Base-by-base conservation (phyloP, 192 early-diverging fungal genomes). In the Coemansia sp. region DNA sequence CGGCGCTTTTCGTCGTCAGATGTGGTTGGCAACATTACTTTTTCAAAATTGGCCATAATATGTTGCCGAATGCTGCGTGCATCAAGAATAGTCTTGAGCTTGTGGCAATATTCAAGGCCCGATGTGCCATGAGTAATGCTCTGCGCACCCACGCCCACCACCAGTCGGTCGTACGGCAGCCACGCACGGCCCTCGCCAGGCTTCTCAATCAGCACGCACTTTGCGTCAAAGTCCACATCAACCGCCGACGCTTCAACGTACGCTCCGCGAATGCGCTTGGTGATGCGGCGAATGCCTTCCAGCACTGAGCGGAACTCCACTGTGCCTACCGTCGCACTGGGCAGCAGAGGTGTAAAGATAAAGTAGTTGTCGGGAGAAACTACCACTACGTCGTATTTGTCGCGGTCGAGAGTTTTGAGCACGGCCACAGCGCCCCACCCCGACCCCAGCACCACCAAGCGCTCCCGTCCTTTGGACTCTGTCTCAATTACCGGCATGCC, bases 341-440 rank as follows among this genome's bases (percentile, higher is more conserved):
- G 85, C 66, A 89, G 70, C 69, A 92, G 73, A 52, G 89, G 88
- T 51, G 90, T 85, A 62, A 88, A 89, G 57, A 97, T 83, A 76
- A 97, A 97, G 76, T 95, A 97, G 83, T 94, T 95, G 60, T 90
- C 83, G 22, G 93, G 92, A 17, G 88, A 90, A 1, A 93, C 84
- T 0, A 92, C 82, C 4, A 65, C 71, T 69, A 93, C 90, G 66
- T 93, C 90, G 73, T 89, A 93, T 51, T 88, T 76, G 43, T 84
- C 86, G 2, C 86, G 85, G 67, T 89, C 88, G 37, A 93, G 66
- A 12, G 82, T 84, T 67, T 91, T 89, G 56, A 93, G 78, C 55
- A 89, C 67, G 3, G 90, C 69, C 21, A 77, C 75, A 1, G 80
- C 70, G 17, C 80, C 80, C 80, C 80, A 82, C 17, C 80, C 80